Evolutionary conservation across 1,139 yeast species (phyloP).

Genomic region (Pichia cactophila): DNA sequence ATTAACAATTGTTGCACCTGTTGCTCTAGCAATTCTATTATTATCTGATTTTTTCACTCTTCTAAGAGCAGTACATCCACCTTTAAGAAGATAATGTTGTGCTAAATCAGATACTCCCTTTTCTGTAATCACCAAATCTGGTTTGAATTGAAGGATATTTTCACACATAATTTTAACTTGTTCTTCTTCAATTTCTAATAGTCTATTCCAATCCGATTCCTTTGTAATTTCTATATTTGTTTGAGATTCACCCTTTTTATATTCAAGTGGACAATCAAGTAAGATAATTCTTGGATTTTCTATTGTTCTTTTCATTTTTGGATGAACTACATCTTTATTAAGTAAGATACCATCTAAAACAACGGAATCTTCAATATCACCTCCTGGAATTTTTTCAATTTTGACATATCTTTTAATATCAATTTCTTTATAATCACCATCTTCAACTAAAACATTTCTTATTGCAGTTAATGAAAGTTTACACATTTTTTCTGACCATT

Average conservation of each 20-base stretch:
- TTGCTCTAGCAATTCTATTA: conserved; percentile 93
- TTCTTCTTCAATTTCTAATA: conserved; percentile 95
- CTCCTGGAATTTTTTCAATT: conserved; percentile 95
- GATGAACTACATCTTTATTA: conserved; percentile 96
- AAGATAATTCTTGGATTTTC: conserved; percentile 84
- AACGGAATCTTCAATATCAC: conserved; percentile 81
- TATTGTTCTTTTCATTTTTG: conserved; percentile 87
- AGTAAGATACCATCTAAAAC: conserved; percentile 89
- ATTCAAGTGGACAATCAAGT: conserved; percentile 94
- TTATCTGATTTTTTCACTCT: conserved; percentile 94
- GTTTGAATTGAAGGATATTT: conserved; percentile 74
- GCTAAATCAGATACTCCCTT: conserved; percentile 98
- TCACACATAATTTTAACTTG: conserved; percentile 88
- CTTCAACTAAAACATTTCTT: conserved; percentile 64
- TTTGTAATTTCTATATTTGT: conserved; percentile 95
- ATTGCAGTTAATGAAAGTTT: conserved; percentile 82
- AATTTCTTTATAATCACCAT: conserved; percentile 72
- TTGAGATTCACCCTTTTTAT: conserved; percentile 98
- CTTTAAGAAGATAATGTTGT: conserved; percentile 90
- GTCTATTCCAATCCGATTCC: conserved; percentile 95
- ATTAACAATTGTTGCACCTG: conserved; percentile 96
- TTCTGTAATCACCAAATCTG: conserved; percentile 92
- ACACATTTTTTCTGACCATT: conserved; percentile 94
- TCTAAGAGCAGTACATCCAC: conserved; percentile 88
- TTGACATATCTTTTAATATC: conserved; percentile 91